Percentiles rank a stretch among this genome's conserved stretches.
Evolutionary conservation across 2,329 filamentous ascomycete genomes (phyloP).

Genomic region (Cladobotryum protrusum): DNA sequence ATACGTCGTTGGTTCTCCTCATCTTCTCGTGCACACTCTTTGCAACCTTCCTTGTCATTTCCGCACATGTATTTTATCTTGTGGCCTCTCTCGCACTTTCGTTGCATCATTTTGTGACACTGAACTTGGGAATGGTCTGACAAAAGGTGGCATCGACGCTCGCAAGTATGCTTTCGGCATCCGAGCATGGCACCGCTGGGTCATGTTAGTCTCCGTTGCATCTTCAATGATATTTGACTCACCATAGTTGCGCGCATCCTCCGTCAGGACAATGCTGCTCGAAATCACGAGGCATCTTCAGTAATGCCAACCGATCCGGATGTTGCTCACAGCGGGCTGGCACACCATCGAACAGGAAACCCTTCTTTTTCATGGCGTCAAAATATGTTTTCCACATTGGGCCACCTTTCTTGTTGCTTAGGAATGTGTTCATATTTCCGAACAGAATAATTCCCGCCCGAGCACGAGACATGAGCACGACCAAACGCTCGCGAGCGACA

Average conservation of each 20-base stretch:
- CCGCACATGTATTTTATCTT: constrained; percentile 41
- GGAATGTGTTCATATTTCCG: constrained; percentile 63
- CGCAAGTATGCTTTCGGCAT: constrained; percentile 56
- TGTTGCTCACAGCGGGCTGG: constrained; percentile 57
- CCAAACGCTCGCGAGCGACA: constrained; percentile 56
- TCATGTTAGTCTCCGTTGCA: constrained; percentile 8
- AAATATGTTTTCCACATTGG: constrained; percentile 53
- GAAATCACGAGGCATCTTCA: constrained; percentile 52
- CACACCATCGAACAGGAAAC: constrained; percentile 53
- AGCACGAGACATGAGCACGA: constrained; percentile 64
- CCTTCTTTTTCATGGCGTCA: constrained; percentile 43
- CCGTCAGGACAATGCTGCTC: constrained; percentile 59
- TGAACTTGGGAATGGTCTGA: constrained; percentile 47
- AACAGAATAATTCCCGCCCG: constrained; percentile 61
- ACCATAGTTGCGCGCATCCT: constrained; percentile 61
- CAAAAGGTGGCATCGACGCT: constrained; percentile 55
- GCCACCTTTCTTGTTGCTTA: constrained; percentile 38
- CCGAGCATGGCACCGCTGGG: constrained; percentile 41
- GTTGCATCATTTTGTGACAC: constrained; percentile 32
- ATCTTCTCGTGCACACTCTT: constrained; percentile 46
- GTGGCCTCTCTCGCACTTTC: constrained; percentile 49
- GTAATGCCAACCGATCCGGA: constrained; percentile 38
- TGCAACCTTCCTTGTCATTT: constrained; percentile 35
- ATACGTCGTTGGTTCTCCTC: constrained; percentile 36
- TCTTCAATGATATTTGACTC: constrained; percentile 20